Base-by-base conservation (phyloP, 2,329 filamentous ascomycete genomes). In the Apiospora hydei region DNA sequence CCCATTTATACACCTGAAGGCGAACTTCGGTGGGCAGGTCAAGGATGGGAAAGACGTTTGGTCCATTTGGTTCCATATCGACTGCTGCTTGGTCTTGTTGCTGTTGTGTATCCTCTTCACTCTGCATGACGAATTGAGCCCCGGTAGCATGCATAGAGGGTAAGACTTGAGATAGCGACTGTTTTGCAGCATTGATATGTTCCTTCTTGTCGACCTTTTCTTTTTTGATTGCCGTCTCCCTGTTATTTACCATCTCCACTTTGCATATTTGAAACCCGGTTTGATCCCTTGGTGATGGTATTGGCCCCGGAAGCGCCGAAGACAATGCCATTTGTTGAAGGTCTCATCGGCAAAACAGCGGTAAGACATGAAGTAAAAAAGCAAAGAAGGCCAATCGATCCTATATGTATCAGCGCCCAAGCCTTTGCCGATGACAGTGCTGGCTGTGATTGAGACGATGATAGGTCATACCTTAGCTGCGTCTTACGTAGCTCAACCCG, bases 11-110 rank as follows among this genome's bases (percentile, higher is more conserved):
- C 46, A 88, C 84, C 70, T 84, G 80, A 16, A 85, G 81, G 18
- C 86, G 82, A 68, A 88, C 80, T 75, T 88, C 86, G 18, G 82
- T 75, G 0, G 85, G 84, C 6, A 86, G 77, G 43, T 79, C 76
- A 67, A 85, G 76, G 70, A 85, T 76, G 16, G 76, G 74, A 69
- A 76, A 76, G 66, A 64, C 10, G 18, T 6, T 18, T n/a, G 53
- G 18, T 5, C 7, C 11, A 6, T 11, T 21, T 34, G 8, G 1
- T 18, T 21, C 5, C 53, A 61, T 38, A 4, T 21, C 14, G 16
- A 30, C 4, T 61, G 53, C 14, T 21, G 16, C 1, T 61, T 61
- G n/a, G 21, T 34, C 3, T 38, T 38, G 51, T 3, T 53, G 26
- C 51, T 57, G 26, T 10, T 34, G 51, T 16, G 18, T n/a, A 49